Percentiles rank a stretch among this genome's conserved stretches.
Conservation (phyloP, 805 yeast species). For the Metschnikowia similis region DNA sequence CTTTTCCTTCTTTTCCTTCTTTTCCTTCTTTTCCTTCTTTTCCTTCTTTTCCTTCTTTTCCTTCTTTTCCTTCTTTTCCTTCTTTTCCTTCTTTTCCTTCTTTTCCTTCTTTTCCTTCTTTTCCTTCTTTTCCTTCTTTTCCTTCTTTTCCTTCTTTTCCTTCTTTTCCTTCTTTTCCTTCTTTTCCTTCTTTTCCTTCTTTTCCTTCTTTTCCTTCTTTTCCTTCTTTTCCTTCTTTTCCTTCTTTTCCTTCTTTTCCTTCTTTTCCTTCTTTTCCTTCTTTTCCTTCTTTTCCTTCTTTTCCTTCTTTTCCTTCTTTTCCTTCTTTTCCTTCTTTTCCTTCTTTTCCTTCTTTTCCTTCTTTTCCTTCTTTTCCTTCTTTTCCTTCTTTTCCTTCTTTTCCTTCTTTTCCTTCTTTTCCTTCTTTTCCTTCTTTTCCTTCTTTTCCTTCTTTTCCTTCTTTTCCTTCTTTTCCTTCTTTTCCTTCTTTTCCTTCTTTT, state of each 20-base stretch:
- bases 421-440: not conserved
- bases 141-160: conserved; percentile 14
- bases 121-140: not conserved
- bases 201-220: conserved; percentile 17
- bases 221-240: conserved; percentile 3
- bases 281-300: conserved; percentile 9
- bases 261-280: conserved; percentile 6
- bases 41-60: conserved; percentile 7
- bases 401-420: conserved; percentile 7
- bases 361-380: conserved; percentile 30
- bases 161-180: conserved; percentile 14
- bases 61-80: conserved; percentile 22
- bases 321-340: conserved; percentile 14
- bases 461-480: conserved; percentile 18
- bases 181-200: conserved; percentile 22
- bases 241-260: conserved; percentile 3
- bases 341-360: conserved; percentile 20
- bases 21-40: conserved; percentile 3
- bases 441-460: conserved; percentile 4
- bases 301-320: not conserved
- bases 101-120: conserved; percentile 6
- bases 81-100: conserved; percentile 15
- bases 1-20: conserved; percentile 18
- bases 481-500: conserved; percentile 19
- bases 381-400: conserved; percentile 17